Percentiles rank a stretch among this genome's conserved stretches.
These are phyloP conservation scores for Candida takata DNA, from an alignment of 805 yeast genomes.

Conservation along the genomic window DNA sequence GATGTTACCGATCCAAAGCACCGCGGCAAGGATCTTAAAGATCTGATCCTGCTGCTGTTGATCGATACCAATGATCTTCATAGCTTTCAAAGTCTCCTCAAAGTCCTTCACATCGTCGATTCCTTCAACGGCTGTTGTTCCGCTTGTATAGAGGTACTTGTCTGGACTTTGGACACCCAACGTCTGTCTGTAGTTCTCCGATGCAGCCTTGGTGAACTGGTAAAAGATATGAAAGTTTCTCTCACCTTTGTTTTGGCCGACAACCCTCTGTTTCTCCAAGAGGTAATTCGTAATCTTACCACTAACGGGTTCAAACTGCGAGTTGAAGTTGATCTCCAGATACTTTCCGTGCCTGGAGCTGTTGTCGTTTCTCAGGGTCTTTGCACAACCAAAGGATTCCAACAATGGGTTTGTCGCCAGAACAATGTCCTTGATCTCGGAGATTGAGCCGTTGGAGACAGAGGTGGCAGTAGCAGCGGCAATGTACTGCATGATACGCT, in stretches of 20 bases:
- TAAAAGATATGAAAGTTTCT: constrained; percentile 96
- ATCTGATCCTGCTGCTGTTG: constrained; percentile 86
- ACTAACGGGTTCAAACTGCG: constrained; percentile 79
- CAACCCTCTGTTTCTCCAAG: constrained; percentile 93
- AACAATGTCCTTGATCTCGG: constrained; percentile 92
- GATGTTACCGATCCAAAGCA: constrained; percentile 93
- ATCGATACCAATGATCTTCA: constrained; percentile 78
- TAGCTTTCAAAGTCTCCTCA: constrained; percentile 74
- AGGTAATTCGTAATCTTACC: constrained; percentile 95
- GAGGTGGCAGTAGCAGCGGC: constrained; percentile 77
- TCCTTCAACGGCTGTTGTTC: constrained; percentile 80
- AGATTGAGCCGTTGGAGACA: constrained; percentile 59
- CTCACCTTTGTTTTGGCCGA: constrained; percentile 87
- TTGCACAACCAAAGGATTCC: constrained; percentile 92
- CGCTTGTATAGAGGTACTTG: constrained; percentile 81
- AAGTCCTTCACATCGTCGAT: constrained; percentile 80
- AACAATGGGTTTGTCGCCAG: constrained; percentile 91
- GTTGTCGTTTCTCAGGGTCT: constrained; percentile 82
- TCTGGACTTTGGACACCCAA: constrained; percentile 95
- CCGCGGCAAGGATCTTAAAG: constrained; percentile 74
- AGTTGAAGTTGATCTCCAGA: constrained; percentile 81
- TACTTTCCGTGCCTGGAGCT: constrained; percentile 92
- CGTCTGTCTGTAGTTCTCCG: constrained; percentile 71
- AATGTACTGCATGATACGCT: constrained; percentile 94
- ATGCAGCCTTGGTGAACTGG: constrained; percentile 89